Base-by-base conservation (phyloP, 495 filamentous ascomycete genomes). In the Sabuloglossum arenarium region DNA sequence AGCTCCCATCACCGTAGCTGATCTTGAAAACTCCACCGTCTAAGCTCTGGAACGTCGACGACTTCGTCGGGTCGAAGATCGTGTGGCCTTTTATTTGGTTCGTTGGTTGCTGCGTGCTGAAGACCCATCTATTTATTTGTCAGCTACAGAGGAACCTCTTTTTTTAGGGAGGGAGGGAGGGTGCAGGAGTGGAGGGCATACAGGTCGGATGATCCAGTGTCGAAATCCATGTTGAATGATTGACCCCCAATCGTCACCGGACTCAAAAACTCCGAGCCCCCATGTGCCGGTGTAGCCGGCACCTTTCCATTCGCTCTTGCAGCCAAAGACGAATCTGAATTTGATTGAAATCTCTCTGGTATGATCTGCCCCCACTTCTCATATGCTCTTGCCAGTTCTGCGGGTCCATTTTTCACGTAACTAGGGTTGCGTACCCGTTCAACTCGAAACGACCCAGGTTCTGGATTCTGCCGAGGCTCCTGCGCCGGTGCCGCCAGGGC, bases 151-250 rank as follows among this genome's bases (percentile, higher is more conserved):
- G 34, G 14, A 39, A 8, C 6, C 6, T 39, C 16, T 39, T 16
- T 9, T 39, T 39, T 39, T 16, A 11, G 43, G 43, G 19, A 57
- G 21, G 28, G 19, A 54, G 4, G 6, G 77, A n/a, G n/a, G n/a
- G n/a, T n/a, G n/a, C 12, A 11, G 43, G 43, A 23, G 58, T 19
- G 28, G 19, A 54, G 4, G 6, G 77, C 83, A 68, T 79, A 87
- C 69, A 94, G 70, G 65, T 91, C 86, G 16, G 86, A 77, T 5
- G 83, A 88, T 54, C 87, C 87, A 19, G 85, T 85, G 66, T 94
- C 87, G 65, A 94, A 86, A 61, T 88, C 78, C 64, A 94, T 70
- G 59, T 80, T 78, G 56, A 91, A 58, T 6, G 70, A 77, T 65
- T 90, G 84, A 1, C 79, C 82, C 45, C 86, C 87, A 62, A 94